These are phyloP conservation scores for Mayamaea pseudoterrestris DNA, from an alignment of 108 stramenopile species.

Conservation along the genomic window DNA sequence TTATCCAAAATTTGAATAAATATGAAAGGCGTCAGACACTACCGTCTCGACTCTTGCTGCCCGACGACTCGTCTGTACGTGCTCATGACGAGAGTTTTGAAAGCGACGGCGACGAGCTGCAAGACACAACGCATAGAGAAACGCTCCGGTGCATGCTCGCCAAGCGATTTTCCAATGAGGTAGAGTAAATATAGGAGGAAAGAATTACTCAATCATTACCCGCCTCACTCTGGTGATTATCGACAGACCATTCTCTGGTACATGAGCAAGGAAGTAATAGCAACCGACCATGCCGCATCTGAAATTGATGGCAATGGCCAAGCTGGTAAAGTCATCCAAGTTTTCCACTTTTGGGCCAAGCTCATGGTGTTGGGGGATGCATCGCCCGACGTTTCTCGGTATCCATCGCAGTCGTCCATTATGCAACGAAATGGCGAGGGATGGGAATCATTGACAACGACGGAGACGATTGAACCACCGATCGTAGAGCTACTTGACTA, in stretches of 20 bases:
- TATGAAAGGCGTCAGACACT: neutral
- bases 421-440: slow-evolving; percentile 25
- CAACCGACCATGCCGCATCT: slow-evolving; percentile 2
- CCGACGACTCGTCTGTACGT: slow-evolving; percentile 1
- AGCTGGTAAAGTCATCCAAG: slow-evolving; percentile 26
- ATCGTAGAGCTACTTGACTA: slow-evolving; percentile 43
- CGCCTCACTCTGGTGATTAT: neutral
- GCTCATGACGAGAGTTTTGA: no score
- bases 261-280: slow-evolving; percentile 64
- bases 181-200: slow-evolving; percentile 2
- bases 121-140: slow-evolving; percentile 19
- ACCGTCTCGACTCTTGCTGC: no score
- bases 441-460: slow-evolving; percentile 42
- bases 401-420: slow-evolving; percentile 37
- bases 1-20: slow-evolving; percentile 1
- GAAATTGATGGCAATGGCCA: slow-evolving; percentile 5
- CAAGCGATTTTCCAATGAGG: slow-evolving; percentile 61
- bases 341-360: slow-evolving; percentile 54
- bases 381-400: slow-evolving; percentile 38
- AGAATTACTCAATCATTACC: neutral
- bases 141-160: slow-evolving; percentile 59
- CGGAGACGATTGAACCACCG: slow-evolving; percentile 26
- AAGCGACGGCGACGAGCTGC: slow-evolving; percentile 3
- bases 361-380: slow-evolving; percentile 49
- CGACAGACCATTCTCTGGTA: slow-evolving; percentile 63